A percentile compares a stretch with the other conserved stretches of the same genome.
Evolutionary conservation across 2,329 filamentous ascomycete species (phyloP).

Genomic region (Diaporthe caulivora): DNA sequence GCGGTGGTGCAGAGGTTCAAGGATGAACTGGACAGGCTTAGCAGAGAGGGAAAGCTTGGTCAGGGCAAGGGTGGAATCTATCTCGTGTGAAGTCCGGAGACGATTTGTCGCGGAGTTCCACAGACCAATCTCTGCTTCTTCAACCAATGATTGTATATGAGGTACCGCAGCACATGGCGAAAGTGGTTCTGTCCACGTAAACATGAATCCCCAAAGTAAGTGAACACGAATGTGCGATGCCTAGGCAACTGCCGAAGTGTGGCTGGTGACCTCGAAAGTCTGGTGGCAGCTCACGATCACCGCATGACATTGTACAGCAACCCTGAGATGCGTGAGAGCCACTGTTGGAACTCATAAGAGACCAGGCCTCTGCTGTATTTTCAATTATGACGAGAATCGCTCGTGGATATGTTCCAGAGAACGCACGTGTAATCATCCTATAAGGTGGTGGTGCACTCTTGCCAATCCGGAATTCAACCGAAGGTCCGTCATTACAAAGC

Average conservation of each 20-base stretch:
- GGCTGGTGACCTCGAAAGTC: background rate
- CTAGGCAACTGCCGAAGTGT: too few relatives aligned
- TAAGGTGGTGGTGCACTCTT: background rate
- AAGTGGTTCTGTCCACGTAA: too few relatives aligned
- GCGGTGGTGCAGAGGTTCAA: conserved; percentile 44
- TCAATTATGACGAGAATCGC: background rate
- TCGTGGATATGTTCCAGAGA: background rate
- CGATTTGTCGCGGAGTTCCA: background rate
- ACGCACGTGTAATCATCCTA: background rate
- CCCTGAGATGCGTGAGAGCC: background rate
- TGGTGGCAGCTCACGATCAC: background rate
- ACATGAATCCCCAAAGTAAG: background rate
- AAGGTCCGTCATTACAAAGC: background rate
- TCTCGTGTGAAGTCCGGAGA: background rate
- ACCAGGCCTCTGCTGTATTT: background rate
- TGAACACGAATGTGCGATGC: background rate
- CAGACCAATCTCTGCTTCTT: background rate
- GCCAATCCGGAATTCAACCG: too few relatives aligned
- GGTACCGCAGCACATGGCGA: too few relatives aligned
- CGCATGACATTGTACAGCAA: background rate
- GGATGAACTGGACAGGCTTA: conserved; percentile 42
- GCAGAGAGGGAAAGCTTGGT: conserved; percentile 43
- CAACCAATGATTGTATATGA: background rate
- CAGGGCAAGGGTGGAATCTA: conserved; percentile 1
- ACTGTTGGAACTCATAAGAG: too few relatives aligned